These are phyloP conservation scores for Dioszegia hungarica DNA, from an alignment of 768 basidiomycete genomes.

Conservation along the genomic window DNA sequence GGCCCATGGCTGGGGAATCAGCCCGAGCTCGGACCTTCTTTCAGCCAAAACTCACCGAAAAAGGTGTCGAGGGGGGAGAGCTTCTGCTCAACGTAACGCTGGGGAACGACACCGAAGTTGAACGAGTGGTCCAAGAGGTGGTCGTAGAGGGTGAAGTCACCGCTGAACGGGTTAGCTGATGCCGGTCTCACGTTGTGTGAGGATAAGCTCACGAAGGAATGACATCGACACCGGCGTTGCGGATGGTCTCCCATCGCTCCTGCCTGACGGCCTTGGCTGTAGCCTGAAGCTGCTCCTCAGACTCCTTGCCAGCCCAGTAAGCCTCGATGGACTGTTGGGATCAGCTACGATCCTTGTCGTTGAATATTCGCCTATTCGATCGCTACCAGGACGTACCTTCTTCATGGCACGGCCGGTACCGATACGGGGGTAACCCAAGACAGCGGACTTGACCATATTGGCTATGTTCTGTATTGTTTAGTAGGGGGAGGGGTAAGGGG, in stretches of 20 bases:
- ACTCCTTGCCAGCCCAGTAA: slow-evolving; percentile 92
- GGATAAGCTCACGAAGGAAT: slow-evolving; percentile 72
- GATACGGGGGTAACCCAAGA: slow-evolving; percentile 90
- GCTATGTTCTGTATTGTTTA: slow-evolving; percentile 8
- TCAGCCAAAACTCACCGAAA: slow-evolving; percentile 56
- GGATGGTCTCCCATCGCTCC: slow-evolving; percentile 78
- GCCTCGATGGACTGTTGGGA: slow-evolving; percentile 78
- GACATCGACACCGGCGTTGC: slow-evolving; percentile 77
- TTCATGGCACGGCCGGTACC: slow-evolving; percentile 54
- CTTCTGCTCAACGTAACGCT: slow-evolving; percentile 80
- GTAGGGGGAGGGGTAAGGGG: slow-evolving; percentile 15
- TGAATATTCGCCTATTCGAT: background rate
- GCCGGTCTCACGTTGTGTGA: slow-evolving; percentile 9
- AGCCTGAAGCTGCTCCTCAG: slow-evolving; percentile 80
- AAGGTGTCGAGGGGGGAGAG: slow-evolving; percentile 88
- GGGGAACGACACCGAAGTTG: slow-evolving; percentile 93
- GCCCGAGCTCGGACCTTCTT: background rate
- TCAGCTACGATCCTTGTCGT: no score
- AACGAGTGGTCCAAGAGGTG: slow-evolving; percentile 96
- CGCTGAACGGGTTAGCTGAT: slow-evolving; percentile 60
- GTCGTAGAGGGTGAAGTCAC: slow-evolving; percentile 97
- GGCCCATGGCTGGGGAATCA: slow-evolving; percentile 69
- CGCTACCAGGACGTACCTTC: slow-evolving; percentile 17
- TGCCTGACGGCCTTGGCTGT: slow-evolving; percentile 82
- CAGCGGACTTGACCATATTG: slow-evolving; percentile 70